phyloP scores from a whole-genome alignment of 2,329 filamentous ascomycete genomes.

The Fusarium sp. region DNA sequence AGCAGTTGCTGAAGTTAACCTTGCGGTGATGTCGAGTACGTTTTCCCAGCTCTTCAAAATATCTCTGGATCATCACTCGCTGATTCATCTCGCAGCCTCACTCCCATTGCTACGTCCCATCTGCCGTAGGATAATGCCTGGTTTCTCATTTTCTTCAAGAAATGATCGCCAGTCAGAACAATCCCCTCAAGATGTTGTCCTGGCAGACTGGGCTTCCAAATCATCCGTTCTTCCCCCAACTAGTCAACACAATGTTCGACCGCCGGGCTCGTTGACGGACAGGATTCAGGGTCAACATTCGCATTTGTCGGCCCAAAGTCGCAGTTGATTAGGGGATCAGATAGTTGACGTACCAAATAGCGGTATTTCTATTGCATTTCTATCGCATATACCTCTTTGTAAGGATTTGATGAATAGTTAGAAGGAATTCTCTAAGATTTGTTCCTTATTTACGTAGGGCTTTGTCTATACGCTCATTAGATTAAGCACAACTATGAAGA shows the following conservation, averaged over 20 bases:
- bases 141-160: slow-evolving; percentile 19
- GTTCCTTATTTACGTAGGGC: not conserved
- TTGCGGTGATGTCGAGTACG: slow-evolving; percentile 44
- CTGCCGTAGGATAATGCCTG: slow-evolving; percentile 15
- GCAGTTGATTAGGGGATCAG: not conserved
- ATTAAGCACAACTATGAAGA: not conserved
- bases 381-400: not conserved
- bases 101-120: slow-evolving; percentile 34
- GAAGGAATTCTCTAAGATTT: not conserved
- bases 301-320: not conserved
- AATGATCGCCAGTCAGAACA: not conserved
- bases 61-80: not conserved
- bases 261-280: not conserved
- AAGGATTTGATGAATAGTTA: not conserved
- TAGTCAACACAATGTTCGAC: not conserved
- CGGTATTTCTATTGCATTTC: not conserved
- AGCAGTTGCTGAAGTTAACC: slow-evolving; percentile 43
- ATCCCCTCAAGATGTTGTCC: not conserved
- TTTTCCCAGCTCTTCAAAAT: not conserved
- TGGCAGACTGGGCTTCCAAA: not conserved
- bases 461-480: not conserved
- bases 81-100: slow-evolving; percentile 11
- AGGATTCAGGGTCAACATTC: not conserved
- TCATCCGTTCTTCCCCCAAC: not conserved
- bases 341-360: not conserved